A percentile compares a stretch with the other conserved stretches of the same genome.
Conservation (phyloP, 495 filamentous ascomycete species). For the Glonium stellatum region DNA sequence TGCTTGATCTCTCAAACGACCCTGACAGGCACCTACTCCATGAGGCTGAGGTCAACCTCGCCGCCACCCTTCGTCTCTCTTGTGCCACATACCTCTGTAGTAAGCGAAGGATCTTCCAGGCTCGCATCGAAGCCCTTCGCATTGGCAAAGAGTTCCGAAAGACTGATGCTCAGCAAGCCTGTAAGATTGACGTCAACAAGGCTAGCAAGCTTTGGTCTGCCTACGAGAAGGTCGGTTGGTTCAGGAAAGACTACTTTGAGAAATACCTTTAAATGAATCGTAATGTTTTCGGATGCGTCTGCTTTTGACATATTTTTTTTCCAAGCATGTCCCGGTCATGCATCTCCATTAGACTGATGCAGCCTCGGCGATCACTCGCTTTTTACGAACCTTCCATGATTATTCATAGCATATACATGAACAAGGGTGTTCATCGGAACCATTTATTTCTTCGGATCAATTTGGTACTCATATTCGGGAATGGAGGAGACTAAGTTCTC, state of each 20-base stretch:
- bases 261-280: slow-evolving; percentile 39
- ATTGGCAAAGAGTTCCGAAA: slow-evolving; percentile 86
- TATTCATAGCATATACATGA: neutral
- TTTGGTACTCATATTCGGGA: neutral
- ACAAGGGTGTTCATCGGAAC: neutral
- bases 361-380: neutral
- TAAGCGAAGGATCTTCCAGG: slow-evolving; percentile 88
- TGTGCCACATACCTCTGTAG: slow-evolving; percentile 89
- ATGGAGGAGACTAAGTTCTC: neutral
- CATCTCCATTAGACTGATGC: neutral
- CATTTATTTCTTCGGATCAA: neutral
- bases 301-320: neutral
- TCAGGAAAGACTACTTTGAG: slow-evolving; percentile 57
- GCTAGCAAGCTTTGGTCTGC: slow-evolving; percentile 91
- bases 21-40: slow-evolving; percentile 71
- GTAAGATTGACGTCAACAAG: slow-evolving; percentile 99
- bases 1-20: slow-evolving; percentile 72
- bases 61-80: slow-evolving; percentile 72
- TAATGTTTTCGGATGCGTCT: neutral
- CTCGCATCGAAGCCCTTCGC: slow-evolving; percentile 59
- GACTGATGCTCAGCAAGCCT: slow-evolving; percentile 94
- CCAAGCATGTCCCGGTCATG: neutral
- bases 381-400: slow-evolving; percentile 4
- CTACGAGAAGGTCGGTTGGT: slow-evolving; percentile 86
- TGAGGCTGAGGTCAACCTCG: slow-evolving; percentile 69